Base-by-base conservation (phyloP, 179 eudicot species). In the Patellifolia procumbens region DNA sequence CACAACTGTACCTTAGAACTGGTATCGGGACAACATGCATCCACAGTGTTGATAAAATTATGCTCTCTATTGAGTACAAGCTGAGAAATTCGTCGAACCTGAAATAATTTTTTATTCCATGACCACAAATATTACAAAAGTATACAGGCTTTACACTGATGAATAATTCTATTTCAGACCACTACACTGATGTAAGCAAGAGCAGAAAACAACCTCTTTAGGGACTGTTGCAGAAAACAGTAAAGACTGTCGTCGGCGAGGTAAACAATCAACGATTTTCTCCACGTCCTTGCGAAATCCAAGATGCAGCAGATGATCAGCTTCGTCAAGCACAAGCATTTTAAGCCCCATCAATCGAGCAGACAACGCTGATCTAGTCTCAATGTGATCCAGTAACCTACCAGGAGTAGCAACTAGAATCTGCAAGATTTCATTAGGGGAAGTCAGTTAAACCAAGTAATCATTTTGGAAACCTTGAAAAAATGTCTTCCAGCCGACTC, bases 361-460 rank as follows among this genome's bases (percentile, higher is more conserved):
- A 60, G 99, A 91, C 74, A 95, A 76, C 69, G 88, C 88, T 74
- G 97, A 95, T 81, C 86, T 89, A 82, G 81, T 85, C 82, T 95
- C 99, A 73, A 93, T 79, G 84, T 93, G 99, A 86, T 93, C 97
- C 83, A 95, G 83, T 76, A 95, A 89, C 84, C 99, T 89, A 78
- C 97, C 97, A 80, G 98, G 97, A 53, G 98, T 94, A 51, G 97
- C 98, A 71, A 94, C 90, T 75, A 95, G 72, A 75, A 95, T 91
- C 99, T 95, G 88, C 74, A 73, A 39, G 70, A 42, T 34, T 68
- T 76, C 22, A 29, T 7, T 32, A 42, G 20, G 70, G 10, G 39
- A 42, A 26, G 37, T 63, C 62, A 70, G 31, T 19, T n/a, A 42
- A 22, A 74, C 45, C 35, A 58, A 32, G 28, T 28, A n/a, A 48